Conservation (phyloP, 768 basidiomycete genomes). For the Rickenella mellea region DNA sequence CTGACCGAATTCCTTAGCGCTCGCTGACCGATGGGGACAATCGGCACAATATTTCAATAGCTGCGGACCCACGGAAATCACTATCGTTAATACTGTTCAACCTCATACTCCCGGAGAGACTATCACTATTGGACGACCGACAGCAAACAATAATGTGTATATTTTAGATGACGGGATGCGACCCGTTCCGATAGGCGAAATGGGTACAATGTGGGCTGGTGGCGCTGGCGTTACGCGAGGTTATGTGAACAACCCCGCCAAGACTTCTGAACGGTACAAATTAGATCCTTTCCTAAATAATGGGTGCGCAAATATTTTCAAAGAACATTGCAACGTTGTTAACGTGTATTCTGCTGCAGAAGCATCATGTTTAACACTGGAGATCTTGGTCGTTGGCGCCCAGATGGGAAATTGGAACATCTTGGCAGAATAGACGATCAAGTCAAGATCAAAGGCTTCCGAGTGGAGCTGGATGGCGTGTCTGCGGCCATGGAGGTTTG, state of each 20-base stretch:
- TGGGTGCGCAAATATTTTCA: constrained; percentile 24
- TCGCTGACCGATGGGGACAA: constrained; percentile 37
- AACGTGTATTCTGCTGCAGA: constrained; percentile 13
- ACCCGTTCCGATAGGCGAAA: constrained; percentile 22
- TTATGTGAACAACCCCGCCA: constrained; percentile 46
- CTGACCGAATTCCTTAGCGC: constrained; percentile 10
- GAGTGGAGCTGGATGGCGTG: constrained; percentile 56
- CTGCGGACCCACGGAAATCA: constrained; percentile 52
- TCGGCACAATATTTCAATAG: constrained; percentile 38
- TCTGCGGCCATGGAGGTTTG: constrained; percentile 48
- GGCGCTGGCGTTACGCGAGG: constrained; percentile 48
- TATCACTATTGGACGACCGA: constrained; percentile 42
- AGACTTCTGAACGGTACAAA: constrained; percentile 40
- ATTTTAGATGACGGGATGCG: constrained; percentile 22
- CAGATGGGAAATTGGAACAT: constrained; percentile 45
- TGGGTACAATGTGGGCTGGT: constrained; percentile 54
- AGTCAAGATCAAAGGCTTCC: constrained; percentile 59
- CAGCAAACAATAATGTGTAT: constrained; percentile 41
- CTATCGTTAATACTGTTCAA: constrained; percentile 50
- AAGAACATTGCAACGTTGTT: neutral
- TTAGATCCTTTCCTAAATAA: constrained; percentile 40
- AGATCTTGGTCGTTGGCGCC: constrained; percentile 46
- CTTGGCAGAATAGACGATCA: constrained; percentile 55
- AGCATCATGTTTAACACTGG: constrained; percentile 55
- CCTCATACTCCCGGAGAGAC: constrained; percentile 30